These are phyloP conservation scores for Chytriomyces sp. DNA, from an alignment of 192 early-diverging fungal species.

Conservation along the genomic window DNA sequence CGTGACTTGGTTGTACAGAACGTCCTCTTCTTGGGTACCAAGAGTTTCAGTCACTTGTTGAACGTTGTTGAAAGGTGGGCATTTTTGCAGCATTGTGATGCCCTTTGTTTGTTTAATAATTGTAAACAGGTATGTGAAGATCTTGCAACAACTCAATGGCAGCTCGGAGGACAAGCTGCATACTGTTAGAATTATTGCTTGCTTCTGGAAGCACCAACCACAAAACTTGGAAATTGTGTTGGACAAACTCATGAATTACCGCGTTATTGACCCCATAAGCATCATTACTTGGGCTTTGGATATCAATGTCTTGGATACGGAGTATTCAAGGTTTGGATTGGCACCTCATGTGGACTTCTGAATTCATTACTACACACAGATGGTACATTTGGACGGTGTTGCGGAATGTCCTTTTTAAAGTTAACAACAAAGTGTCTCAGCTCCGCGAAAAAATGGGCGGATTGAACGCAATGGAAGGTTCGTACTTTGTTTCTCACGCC, in stretches of 20 bases:
- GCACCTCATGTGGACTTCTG: slow-evolving; percentile 6
- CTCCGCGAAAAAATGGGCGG: slow-evolving; percentile 57
- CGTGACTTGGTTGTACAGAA: slow-evolving; percentile 80
- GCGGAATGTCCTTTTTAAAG: slow-evolving; percentile 82
- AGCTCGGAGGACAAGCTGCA: slow-evolving; percentile 70
- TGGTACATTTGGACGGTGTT: slow-evolving; percentile 87
- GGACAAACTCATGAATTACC: slow-evolving; percentile 95
- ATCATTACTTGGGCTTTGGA: slow-evolving; percentile 79
- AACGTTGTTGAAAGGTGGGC: slow-evolving; percentile 85
- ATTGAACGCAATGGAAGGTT: slow-evolving; percentile 30
- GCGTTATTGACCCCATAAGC: slow-evolving; percentile 81
- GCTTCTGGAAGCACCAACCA: slow-evolving; percentile 87
- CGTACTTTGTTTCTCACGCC: neutral
- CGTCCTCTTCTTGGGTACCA: slow-evolving; percentile 84
- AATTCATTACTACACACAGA: slow-evolving; percentile 8
- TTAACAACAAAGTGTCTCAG: slow-evolving; percentile 78
- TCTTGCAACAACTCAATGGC: slow-evolving; percentile 62
- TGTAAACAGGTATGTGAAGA: slow-evolving; percentile 57
- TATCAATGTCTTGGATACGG: slow-evolving; percentile 26
- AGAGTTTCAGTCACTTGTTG: slow-evolving; percentile 91
- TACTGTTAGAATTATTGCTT: slow-evolving; percentile 73
- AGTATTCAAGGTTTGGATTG: slow-evolving; percentile 32
- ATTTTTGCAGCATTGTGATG: neutral
- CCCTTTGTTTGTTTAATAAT: neutral
- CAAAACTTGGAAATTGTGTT: slow-evolving; percentile 91